A percentile compares a stretch with the other conserved stretches of the same genome.
Evolutionary conservation across 768 basidiomycete species (phyloP).

Genomic region (Dioszegia aurantiaca): DNA sequence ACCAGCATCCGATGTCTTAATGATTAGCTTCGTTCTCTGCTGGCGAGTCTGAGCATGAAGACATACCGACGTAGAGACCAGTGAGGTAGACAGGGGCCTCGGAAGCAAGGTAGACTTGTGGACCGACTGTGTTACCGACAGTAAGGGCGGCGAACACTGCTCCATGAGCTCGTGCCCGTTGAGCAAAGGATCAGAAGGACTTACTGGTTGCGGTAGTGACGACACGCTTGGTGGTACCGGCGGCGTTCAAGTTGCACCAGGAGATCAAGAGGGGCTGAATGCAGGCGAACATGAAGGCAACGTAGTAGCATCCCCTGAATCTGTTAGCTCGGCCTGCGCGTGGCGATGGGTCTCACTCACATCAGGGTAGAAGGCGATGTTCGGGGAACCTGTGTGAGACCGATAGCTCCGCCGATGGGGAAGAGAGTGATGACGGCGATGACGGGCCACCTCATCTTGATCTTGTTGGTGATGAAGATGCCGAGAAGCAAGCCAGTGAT

Average conservation of each 20-base stretch:
- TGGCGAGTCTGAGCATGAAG: no score
- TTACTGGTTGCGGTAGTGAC: constrained; percentile 34
- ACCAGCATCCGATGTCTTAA: constrained; percentile 48
- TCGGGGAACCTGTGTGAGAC: constrained; percentile 37
- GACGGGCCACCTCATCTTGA: constrained; percentile 42
- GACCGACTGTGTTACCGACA: constrained; percentile 45
- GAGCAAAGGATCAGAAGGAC: constrained; percentile 30
- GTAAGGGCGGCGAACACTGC: constrained; percentile 23
- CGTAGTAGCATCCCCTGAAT: constrained; percentile 29
- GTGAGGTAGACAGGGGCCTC: constrained; percentile 45
- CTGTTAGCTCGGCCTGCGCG: constrained; percentile 24
- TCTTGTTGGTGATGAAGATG: constrained; percentile 44
- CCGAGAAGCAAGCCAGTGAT: constrained; percentile 32
- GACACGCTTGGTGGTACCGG: constrained; percentile 43
- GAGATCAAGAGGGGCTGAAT: constrained; percentile 29
- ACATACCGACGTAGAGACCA: constrained; percentile 43
- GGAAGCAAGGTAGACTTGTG: constrained; percentile 43
- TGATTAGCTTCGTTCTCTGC: no score
- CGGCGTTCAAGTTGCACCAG: constrained; percentile 45
- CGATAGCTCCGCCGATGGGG: constrained; percentile 45
- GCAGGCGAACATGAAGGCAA: constrained; percentile 30
- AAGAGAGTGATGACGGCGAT: constrained; percentile 28
- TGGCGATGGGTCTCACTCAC: constrained; percentile 15
- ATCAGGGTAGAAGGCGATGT: constrained; percentile 31
- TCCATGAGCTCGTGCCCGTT: constrained; percentile 16